These are phyloP conservation scores for Penicillium malachiteum DNA, from an alignment of 495 filamentous ascomycete species.

Conservation along the genomic window DNA sequence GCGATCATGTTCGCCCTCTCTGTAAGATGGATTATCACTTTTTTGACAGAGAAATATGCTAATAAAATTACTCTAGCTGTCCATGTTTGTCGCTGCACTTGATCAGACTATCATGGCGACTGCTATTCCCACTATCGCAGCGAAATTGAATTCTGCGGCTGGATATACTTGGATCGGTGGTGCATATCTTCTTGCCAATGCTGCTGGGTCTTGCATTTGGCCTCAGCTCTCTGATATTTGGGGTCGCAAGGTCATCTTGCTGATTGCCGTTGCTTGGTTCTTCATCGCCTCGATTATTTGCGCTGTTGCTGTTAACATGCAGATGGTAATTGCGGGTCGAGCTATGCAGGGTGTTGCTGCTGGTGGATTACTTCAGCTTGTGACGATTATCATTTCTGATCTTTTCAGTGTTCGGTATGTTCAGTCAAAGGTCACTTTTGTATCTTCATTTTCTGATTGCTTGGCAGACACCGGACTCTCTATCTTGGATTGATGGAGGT, in stretches of 20 bases:
- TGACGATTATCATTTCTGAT: constrained; percentile 56
- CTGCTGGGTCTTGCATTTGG: constrained; percentile 56
- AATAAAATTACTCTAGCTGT: constrained; percentile 8
- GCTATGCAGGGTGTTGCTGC: constrained; percentile 56
- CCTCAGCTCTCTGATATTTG: constrained; percentile 60
- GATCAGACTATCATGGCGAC: constrained; percentile 64
- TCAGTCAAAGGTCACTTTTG: not conserved
- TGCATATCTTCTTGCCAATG: constrained; percentile 59
- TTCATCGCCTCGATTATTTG: constrained; percentile 47
- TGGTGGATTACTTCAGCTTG: constrained; percentile 52
- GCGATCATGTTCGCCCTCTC: constrained; percentile 28
- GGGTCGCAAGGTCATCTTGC: constrained; percentile 56
- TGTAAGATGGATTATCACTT: constrained; percentile 12
- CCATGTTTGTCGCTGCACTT: constrained; percentile 58
- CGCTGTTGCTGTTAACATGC: constrained; percentile 48
- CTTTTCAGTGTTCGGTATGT: constrained; percentile 57
- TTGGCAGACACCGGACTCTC: constrained; percentile 37
- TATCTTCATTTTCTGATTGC: not conserved
- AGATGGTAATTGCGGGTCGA: constrained; percentile 54
- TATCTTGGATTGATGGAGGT: constrained; percentile 55
- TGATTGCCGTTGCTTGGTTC: constrained; percentile 46
- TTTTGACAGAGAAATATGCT: not conserved
- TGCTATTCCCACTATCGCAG: constrained; percentile 57
- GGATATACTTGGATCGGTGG: constrained; percentile 69
- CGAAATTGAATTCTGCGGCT: constrained; percentile 55